Percentiles rank a stretch among this genome's conserved stretches.
phyloP scores from a whole-genome alignment of 345 rosid genomes.

The Eucalyptus microcorys region DNA sequence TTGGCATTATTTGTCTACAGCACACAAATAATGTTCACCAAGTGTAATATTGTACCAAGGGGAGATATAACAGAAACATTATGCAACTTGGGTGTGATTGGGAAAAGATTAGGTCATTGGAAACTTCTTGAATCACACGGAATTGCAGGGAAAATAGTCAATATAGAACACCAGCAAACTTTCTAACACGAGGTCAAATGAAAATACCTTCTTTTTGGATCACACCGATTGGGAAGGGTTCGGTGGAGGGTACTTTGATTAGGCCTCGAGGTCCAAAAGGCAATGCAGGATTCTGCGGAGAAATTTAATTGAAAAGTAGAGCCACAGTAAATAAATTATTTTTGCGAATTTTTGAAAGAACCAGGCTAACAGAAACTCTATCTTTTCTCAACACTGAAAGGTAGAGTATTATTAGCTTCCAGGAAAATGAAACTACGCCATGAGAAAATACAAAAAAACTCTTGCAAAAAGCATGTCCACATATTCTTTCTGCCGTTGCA shows the following conservation, averaged over 20 bases:
- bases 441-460: not conserved
- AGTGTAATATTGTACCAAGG: not conserved
- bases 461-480: not conserved
- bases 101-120: not conserved
- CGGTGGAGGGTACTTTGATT: conserved; percentile 32
- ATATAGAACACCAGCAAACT: not conserved
- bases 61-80: not conserved
- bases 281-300: conserved; percentile 67
- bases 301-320: not conserved
- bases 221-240: conserved; percentile 53
- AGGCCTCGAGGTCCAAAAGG: conserved; percentile 82
- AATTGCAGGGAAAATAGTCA: not conserved
- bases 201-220: conserved; percentile 48
- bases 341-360: not conserved
- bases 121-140: not conserved
- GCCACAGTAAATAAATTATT: not conserved
- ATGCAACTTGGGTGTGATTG: not conserved
- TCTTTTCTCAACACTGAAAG: not conserved
- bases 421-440: not conserved
- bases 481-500: not conserved
- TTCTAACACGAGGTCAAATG: not conserved
- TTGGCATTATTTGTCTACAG: not conserved
- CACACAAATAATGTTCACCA: not conserved
- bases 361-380: not conserved
- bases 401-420: not conserved